Conservation (phyloP, 805 yeast genomes). For the Torulaspora maleeae region DNA sequence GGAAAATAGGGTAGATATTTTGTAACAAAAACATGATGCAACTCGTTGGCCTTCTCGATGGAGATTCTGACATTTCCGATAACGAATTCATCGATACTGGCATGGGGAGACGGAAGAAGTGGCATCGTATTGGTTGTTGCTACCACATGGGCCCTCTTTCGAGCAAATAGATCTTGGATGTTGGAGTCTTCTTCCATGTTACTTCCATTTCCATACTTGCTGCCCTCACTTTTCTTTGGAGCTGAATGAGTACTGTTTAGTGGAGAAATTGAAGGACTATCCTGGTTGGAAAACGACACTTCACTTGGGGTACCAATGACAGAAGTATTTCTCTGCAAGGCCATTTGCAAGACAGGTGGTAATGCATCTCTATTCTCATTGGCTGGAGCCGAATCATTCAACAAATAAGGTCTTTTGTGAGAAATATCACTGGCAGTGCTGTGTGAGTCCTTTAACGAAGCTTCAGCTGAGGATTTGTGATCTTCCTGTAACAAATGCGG, state of each 20-base stretch:
- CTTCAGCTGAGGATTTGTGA: constrained; percentile 24
- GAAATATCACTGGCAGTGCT: constrained; percentile 6
- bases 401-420: constrained; percentile 16
- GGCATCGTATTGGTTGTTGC: constrained; percentile 31
- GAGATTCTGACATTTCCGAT: constrained; percentile 73
- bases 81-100: constrained; percentile 54
- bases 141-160: constrained; percentile 19
- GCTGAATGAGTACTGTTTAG: constrained; percentile 1
- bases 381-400: constrained; percentile 43
- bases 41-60: constrained; percentile 59
- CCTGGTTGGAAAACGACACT: constrained; percentile 10
- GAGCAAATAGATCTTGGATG: background rate
- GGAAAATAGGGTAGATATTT: constrained; percentile 76
- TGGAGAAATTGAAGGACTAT: constrained; percentile 12
- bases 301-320: constrained; percentile 14
- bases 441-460: constrained; percentile 8
- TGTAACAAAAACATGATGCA: constrained; percentile 64
- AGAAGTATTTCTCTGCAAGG: constrained; percentile 37
- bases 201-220: background rate
- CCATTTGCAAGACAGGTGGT: constrained; percentile 43
- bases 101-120: constrained; percentile 32
- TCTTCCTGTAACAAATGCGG: constrained; percentile 39
- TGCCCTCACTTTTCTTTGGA: constrained; percentile 1
- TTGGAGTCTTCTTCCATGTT: background rate
- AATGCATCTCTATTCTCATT: constrained; percentile 36